Evolutionary conservation across 1,284 basidiomycete genomes (phyloP), one percentile per base, ranked within the genome.

Genomic region (Apiotrichum siamense): DNA sequence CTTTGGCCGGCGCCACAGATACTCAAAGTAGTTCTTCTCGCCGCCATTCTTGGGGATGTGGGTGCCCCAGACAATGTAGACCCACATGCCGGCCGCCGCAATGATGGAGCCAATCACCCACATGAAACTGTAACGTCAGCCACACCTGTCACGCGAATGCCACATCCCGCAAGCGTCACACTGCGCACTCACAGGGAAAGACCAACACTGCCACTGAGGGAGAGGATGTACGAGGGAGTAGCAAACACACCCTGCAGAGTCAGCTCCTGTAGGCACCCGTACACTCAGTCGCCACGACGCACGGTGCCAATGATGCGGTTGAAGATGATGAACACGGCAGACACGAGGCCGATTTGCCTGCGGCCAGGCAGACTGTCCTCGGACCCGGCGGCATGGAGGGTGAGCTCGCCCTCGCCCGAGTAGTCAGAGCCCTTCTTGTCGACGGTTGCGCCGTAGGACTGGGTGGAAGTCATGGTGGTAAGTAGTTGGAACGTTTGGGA

Each of bases 71-170:
- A 60, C 61, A 20, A 64, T 44, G 45, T 64, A 65, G 12, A 65
- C 63, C 37, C 61, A 58, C 36, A 63, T 59, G 33, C 64, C 64
- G 2, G 60, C 58, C 4, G 49, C 38, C 5, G 59, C 52, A 24
- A 66, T 63, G 47, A 64, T 35, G 1, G 56, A 29, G 41, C 63
- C 63, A 31, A 66, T 57, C 10, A 58, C 52, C 65, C 65, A 66
- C 48, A 59, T 60, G 39, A 66, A n/a, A 7, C 20, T 46, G 35
- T 3, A 23, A 9, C 1, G 44, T 46, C 33, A 46, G 25, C 15
- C 9, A 2, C 9, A 7, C 27, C 4, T 17, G 18, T 13, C n/a
- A n/a, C n/a, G n/a, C n/a, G n/a, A n/a, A n/a, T n/a, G n/a, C n/a
- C n/a, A n/a, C n/a, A n/a, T n/a, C n/a, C n/a, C n/a, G n/a, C n/a